These are phyloP conservation scores for Pholiota adiposa DNA, from an alignment of 1,284 basidiomycete genomes.

Conservation along the genomic window DNA sequence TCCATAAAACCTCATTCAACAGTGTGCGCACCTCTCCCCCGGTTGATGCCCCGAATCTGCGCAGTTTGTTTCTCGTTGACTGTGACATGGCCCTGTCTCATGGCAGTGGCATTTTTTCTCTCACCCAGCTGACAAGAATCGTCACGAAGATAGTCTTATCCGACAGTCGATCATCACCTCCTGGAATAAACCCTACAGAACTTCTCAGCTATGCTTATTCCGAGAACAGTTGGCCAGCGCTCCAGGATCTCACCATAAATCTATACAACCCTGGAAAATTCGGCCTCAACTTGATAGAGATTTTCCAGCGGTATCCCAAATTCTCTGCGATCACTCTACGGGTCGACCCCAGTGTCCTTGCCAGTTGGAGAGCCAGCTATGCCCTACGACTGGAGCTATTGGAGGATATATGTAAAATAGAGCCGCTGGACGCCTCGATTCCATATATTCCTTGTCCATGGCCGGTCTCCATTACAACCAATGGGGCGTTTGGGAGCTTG, in stretches of 20 bases:
- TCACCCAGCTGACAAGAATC: background rate
- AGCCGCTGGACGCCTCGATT: background rate
- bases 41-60: background rate
- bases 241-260: conserved; percentile 5
- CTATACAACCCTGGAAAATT: background rate
- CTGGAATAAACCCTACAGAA: background rate
- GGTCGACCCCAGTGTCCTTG: background rate
- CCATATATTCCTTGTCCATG: background rate
- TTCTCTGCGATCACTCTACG: background rate
- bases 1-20: background rate
- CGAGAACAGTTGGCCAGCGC: background rate
- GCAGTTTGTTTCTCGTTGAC: background rate
- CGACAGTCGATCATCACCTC: background rate
- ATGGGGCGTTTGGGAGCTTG: background rate
- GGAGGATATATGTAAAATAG: background rate
- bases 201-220: background rate
- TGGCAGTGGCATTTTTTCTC: too few relatives aligned
- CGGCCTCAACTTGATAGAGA: background rate
- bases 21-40: background rate
- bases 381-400: background rate
- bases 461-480: background rate
- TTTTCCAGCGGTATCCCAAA: background rate
- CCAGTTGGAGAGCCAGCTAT: background rate
- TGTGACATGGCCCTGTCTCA: background rate
- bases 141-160: conserved; percentile 1